Base-by-base conservation (phyloP, 345 rosid species). In the Cardamine resedifolia region DNA sequence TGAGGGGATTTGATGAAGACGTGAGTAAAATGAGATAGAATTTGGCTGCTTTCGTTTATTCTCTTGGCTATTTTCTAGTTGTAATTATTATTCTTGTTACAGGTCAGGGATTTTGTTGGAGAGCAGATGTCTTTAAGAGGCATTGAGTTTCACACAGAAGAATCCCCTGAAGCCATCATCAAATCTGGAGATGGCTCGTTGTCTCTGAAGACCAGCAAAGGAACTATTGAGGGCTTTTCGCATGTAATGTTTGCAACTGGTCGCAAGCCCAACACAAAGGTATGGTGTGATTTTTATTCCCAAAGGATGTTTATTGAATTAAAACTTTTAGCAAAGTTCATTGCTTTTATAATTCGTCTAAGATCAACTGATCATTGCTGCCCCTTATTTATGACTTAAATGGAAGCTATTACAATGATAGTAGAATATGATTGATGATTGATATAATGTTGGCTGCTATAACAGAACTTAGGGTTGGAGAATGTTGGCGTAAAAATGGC, bases 241-340 rank as follows among this genome's bases (percentile, higher is more conserved):
- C 98, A 94, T 78, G 55, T 94, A 23, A 94, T 94, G 97, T 94
- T 94, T 85, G 98, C 98, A 50, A 94, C 97, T 49, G 98, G 98
- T 66, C 95, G 98, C 33, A 83, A 83, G 77, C 89, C 98, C 20
- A 91, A 87, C 58, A 94, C 97, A 9, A 89, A 86, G 98, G 98
- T 94, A 81, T 58, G 74, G 3, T 39, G 3, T 48, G 53, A 7
- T 31, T 64, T 72, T 18, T 16, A 53, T 3, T 50, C 16, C 21
- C 57, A 2, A 33, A 36, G 9, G 52, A 48, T 76, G 6, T 69
- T 33, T 26, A 7, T 33, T 16, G 33, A 43, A 4, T 23, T 7
- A 14, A 53, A 68, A 44, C 43, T 61, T 58, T 23, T 62, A 45
- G 58, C 59, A 43, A 27, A 47, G 20, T 45, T 45, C 11, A 53